These are phyloP conservation scores for Coemansia sp. DNA, from an alignment of 371 early-diverging fungal species.

Conservation along the genomic window DNA sequence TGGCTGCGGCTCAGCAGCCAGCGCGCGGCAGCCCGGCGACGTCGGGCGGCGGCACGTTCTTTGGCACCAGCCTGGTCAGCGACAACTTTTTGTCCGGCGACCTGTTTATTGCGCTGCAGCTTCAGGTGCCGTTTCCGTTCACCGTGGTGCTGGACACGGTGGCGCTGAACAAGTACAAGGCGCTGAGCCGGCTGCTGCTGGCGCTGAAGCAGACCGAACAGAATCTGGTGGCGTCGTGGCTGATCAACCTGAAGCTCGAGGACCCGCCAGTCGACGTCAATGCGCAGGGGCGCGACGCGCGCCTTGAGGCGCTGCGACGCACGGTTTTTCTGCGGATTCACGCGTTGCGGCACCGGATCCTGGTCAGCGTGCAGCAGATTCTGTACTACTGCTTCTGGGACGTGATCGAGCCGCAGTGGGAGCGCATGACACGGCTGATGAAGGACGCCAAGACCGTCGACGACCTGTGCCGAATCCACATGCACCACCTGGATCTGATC, in stretches of 20 bases:
- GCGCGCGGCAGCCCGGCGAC: constrained; percentile 4
- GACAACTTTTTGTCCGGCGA: constrained; percentile 58
- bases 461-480: constrained; percentile 76
- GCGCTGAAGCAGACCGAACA: constrained; percentile 84
- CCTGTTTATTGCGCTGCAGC: constrained; percentile 74
- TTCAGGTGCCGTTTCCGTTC: constrained; percentile 80
- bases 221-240: constrained; percentile 72
- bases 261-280: constrained; percentile 22
- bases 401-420: constrained; percentile 89
- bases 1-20: not conserved
- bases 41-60: constrained; percentile 6
- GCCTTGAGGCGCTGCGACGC: constrained; percentile 56
- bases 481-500: constrained; percentile 82
- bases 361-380: constrained; percentile 84
- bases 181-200: constrained; percentile 85
- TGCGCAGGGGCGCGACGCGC: constrained; percentile 17
- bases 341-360: constrained; percentile 73
- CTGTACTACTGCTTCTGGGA: constrained; percentile 82
- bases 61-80: constrained; percentile 15
- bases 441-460: constrained; percentile 74
- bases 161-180: constrained; percentile 84
- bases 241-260: constrained; percentile 39
- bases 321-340: constrained; percentile 60
- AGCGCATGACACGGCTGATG: constrained; percentile 62
- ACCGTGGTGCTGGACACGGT: constrained; percentile 83